Evolutionary conservation across 2,329 filamentous ascomycete genomes (phyloP), one percentile per base, ranked within the genome.

Genomic region (Aspergillus pseudoglaucus): DNA sequence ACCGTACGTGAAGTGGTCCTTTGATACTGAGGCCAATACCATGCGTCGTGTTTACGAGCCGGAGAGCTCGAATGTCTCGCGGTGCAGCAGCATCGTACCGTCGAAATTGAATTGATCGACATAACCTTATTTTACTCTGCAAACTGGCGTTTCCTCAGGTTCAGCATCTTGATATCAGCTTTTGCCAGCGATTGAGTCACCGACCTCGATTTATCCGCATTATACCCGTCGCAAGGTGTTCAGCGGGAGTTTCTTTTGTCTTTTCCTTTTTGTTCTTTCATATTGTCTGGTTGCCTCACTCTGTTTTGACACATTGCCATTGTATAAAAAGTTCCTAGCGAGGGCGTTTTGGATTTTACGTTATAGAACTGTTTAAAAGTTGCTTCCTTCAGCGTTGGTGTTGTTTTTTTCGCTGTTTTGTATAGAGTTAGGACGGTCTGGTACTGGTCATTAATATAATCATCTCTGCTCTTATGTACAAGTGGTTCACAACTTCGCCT

Each of bases 1-100:
- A 1, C 74, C 73, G 3, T 77, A 76, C 55, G 70, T 72, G 46
- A 71, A 74, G 42, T 77, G 74, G 74, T 69, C 65, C 51, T 62
- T 73, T 41, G 74, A 76, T 49, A 50, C 65, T 32, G 62, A 67
- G 45, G 69, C 66, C 38, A 53, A 54, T 33, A 63, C 60, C 12
- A 67, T 70, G 66, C 61, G 55, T 18, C 66, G 61, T 17, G 58
- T 60, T 39, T 55, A 59, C 25, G 60, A 63, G n/a, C 59, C 63
- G 6, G 60, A 63, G 22, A 67, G 63, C 54, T 60, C 63, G 38
- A 60, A 62, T 37, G 64, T 68, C 20, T 68, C 65, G 42, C 64
- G 64, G n/a, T 61, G 56, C 52, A 62, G 56, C 51, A 69, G 65
- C 49, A 53, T 66, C 45, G 53, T 63, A 22, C 56, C 64, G 27